Base-by-base conservation (phyloP, 2,329 filamentous ascomycete species). In the Aspergillus quadricinctus region DNA sequence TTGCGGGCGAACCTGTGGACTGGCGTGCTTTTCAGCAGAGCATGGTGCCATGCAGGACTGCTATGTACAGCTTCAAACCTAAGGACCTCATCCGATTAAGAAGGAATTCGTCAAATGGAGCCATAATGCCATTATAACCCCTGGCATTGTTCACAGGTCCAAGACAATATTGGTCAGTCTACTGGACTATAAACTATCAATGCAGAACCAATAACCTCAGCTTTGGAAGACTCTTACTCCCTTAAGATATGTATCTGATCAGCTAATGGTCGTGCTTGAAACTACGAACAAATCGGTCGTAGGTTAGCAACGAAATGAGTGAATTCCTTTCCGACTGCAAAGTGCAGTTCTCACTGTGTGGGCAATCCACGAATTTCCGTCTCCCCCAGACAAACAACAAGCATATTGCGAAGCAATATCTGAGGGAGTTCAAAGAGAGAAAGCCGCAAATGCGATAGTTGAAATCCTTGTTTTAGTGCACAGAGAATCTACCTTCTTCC, bases 41-140 rank as follows among this genome's bases (percentile, higher is more conserved):
- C 21, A 46, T 46, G 43, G 23, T 46, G 43, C 5, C 43, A 46
- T 46, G 19, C 10, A 27, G 19, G 23, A 23, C 43, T 27, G 21
- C 11, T 3, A 25, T 14, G 11, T 27, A 10, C 21, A 0, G 11
- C 11, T 17, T 0, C 3, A 4, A 23, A 2, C 3, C n/a, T 7
- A 46, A 23, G n/a, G 0, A 46, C 27, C 23, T 46, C 19, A 25
- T 46, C 27, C 23, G 43, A 10, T 17, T 1, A 7, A 4, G 8
- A 46, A 7, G 21, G 1, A 11, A 46, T 46, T 46, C 43, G 43
- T 46, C 43, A 46, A 7, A 23, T 21, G 3, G 1, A 14, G 9
- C 10, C 4, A 7, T 27, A 10, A 46, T 46, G 43, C 43, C 43
- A 23, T 17, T 46, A 19, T 23, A 17, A 17, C 40, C 41, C 41